phyloP scores from a whole-genome alignment of 805 yeast genomes.

The Lachancea dasiensis region DNA sequence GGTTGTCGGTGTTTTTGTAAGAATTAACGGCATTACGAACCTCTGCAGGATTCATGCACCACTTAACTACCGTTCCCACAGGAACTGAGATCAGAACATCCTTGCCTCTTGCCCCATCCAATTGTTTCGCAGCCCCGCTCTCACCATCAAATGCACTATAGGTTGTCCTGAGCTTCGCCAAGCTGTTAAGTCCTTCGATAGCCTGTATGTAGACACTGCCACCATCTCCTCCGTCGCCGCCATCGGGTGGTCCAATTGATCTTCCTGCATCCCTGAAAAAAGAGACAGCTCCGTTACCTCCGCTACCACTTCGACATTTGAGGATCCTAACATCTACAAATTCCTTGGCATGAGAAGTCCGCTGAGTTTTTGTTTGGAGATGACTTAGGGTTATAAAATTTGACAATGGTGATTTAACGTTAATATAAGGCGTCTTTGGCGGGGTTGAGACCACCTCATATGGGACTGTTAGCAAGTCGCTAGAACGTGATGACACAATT shows the following conservation, averaged over 20 bases:
- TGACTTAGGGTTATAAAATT: constrained; percentile 28
- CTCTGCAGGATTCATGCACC: constrained; percentile 71
- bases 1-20: constrained; percentile 13
- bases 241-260: constrained; percentile 91
- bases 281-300: constrained; percentile 85
- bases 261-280: constrained; percentile 82
- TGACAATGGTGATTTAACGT: constrained; percentile 20
- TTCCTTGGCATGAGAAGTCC: constrained; percentile 36
- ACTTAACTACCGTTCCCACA: constrained; percentile 78
- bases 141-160: constrained; percentile 71
- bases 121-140: constrained; percentile 65
- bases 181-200: constrained; percentile 59
- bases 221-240: constrained; percentile 98
- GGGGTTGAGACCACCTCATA: constrained; percentile 17
- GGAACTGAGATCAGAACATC: constrained; percentile 83
- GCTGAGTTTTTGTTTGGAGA: constrained; percentile 38
- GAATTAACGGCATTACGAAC: constrained; percentile 32
- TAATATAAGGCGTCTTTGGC: constrained; percentile 20
- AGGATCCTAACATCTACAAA: constrained; percentile 64
- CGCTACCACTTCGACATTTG: constrained; percentile 66
- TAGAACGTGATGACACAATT: too few relatives aligned
- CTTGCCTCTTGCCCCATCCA: constrained; percentile 81
- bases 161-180: constrained; percentile 60
- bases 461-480: too few relatives aligned
- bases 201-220: constrained; percentile 85